phyloP scores from a whole-genome alignment of 192 early-diverging fungal genomes.

The Coemansia sp. region DNA sequence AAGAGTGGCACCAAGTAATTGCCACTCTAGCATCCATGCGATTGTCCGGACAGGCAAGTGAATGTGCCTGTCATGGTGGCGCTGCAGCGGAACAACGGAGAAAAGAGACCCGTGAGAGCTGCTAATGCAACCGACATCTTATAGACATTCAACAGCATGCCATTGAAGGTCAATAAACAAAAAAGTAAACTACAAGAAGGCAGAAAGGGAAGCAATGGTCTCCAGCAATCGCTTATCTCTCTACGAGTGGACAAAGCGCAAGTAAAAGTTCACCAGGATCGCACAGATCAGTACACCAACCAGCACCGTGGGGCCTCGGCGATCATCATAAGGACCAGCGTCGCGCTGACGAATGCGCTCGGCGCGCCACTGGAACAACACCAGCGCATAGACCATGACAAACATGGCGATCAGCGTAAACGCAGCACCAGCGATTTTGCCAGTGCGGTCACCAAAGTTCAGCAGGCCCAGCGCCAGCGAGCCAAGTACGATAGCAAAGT shows the following conservation, averaged over 20 bases:
- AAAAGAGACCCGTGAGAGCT: conserved; percentile 9
- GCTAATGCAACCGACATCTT: background rate
- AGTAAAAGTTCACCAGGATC: conserved; percentile 73
- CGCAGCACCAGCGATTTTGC: conserved; percentile 66
- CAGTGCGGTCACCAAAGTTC: conserved; percentile 79
- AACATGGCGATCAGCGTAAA: conserved; percentile 73
- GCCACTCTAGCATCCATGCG: background rate
- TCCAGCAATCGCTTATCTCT: background rate
- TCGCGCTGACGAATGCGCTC: conserved; percentile 66
- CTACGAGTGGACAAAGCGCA: conserved; percentile 45
- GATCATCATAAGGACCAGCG: conserved; percentile 75
- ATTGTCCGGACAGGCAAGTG: background rate
- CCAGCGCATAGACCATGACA: conserved; percentile 78
- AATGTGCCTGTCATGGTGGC: background rate
- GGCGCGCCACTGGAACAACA: conserved; percentile 74
- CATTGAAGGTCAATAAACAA: background rate
- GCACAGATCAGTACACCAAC: conserved; percentile 68
- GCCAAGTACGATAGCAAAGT: conserved; percentile 76
- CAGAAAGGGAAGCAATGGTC: background rate
- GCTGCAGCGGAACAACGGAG: conserved; percentile 1
- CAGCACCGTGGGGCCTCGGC: conserved; percentile 69
- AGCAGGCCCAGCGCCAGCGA: conserved; percentile 75
- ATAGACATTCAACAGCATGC: conserved; percentile 1
- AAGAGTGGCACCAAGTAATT: conserved; percentile 1
- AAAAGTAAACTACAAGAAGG: conserved; percentile 1